Percentiles rank a stretch among this genome's conserved stretches.
phyloP scores from a whole-genome alignment of 1,284 basidiomycete species.

The Cutaneotrichosporon cyanovorans region DNA sequence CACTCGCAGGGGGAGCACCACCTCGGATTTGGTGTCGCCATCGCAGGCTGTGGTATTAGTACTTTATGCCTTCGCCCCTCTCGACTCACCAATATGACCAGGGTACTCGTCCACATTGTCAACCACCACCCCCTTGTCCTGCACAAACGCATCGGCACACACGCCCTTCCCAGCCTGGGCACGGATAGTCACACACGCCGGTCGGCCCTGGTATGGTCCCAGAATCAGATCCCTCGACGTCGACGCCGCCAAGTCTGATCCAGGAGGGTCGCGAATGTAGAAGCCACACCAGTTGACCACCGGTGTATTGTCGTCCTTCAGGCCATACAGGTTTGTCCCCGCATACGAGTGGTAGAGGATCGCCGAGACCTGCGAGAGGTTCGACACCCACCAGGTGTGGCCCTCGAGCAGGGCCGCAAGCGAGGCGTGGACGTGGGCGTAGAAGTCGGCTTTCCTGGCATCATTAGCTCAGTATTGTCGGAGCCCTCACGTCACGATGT shows the following conservation, averaged over 20 bases:
- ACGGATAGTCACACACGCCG: conserved; percentile 74
- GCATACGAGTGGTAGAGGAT: conserved; percentile 68
- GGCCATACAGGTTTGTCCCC: conserved; percentile 59
- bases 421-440: conserved; percentile 63
- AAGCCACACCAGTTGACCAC: conserved; percentile 86
- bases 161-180: conserved; percentile 61
- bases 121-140: conserved; percentile 56
- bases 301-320: conserved; percentile 36
- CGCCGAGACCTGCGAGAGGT: conserved; percentile 71
- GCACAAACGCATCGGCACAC: conserved; percentile 67
- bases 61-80: background rate
- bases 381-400: conserved; percentile 76
- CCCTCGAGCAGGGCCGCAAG: conserved; percentile 57
- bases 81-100: conserved; percentile 59
- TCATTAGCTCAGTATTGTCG: background rate
- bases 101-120: conserved; percentile 68
- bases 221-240: conserved; percentile 62
- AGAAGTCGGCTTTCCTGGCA: conserved; percentile 59
- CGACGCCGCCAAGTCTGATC: background rate
- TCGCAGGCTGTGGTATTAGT: conserved; percentile 81
- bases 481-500: conserved; percentile 52
- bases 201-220: conserved; percentile 79
- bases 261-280: conserved; percentile 54
- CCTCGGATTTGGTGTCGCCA: conserved; percentile 73
- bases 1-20: conserved; percentile 63